Base-by-base conservation (phyloP, 2,329 filamentous ascomycete genomes). In the Penicillium sp. region DNA sequence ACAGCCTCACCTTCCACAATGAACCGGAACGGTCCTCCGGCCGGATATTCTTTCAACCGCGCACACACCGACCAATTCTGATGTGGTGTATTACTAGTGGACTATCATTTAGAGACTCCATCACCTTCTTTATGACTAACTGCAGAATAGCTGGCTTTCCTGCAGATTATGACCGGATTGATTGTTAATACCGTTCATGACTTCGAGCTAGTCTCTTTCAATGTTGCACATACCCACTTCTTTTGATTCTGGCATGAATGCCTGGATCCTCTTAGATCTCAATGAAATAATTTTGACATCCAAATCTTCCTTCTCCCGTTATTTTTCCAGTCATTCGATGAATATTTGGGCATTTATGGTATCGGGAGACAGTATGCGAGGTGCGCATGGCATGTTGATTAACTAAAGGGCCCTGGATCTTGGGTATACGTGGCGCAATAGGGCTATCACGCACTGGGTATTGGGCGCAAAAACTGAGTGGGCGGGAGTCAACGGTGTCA, bases 141-240 rank as follows among this genome's bases (percentile, higher is more conserved):
- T 51, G 55, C 55, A 58, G 63, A 65, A 62, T 57, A 70, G 68
- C 70, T 64, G 69, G 68, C 52, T 61, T 44, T 65, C 53, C 63
- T 68, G 63, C 58, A 58, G 37, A 37, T 65, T 49, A 72, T 65
- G 68, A 68, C 58, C 48, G 50, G 57, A 57, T 52, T 44, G 52
- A 50, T 52, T 54, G 41, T 60, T 58, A 24, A 63, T 56, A 58
- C 55, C 48, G 46, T 56, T 62, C 55, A 63, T 49, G 56, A 62
- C 51, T 57, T 44, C 47, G 58, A 64, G 49, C 51, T 41, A 55
- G 44, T 52, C 58, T 61, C 48, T 51, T 56, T 24, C 31, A 50
- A 53, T 46, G n/a, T 58, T 58, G 45, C 54, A 63, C 54, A 64
- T 63, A 63, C 56, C 51, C 60, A 33, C 10, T 48, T 48, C 22